phyloP scores from a whole-genome alignment of 441 rosid species.

The Gossypium trilobum region DNA sequence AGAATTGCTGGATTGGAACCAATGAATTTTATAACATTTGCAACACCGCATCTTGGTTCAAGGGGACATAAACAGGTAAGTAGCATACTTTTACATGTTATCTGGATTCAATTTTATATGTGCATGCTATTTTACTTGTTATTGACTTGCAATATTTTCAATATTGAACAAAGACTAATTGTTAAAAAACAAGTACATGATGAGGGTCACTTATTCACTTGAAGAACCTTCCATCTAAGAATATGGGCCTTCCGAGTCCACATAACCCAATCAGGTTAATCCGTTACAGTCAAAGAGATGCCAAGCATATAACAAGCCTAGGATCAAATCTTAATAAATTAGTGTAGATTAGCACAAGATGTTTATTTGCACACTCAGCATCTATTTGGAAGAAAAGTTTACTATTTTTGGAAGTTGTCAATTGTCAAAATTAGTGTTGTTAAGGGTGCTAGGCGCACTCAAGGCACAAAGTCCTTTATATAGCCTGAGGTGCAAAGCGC shows the following conservation, averaged over 20 bases:
- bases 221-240: not conserved
- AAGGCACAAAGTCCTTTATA: too few species aligned
- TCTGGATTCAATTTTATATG: not conserved
- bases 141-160: not conserved
- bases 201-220: not conserved
- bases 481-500: too few species aligned
- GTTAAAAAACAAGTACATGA: not conserved
- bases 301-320: not conserved
- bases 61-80: constrained; percentile 79
- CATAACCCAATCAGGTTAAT: not conserved
- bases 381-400: not conserved
- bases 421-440: not conserved
- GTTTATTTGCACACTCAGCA: not conserved
- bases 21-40: constrained; percentile 82
- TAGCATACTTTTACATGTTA: constrained; percentile 1
- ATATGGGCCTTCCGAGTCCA: not conserved
- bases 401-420: not conserved
- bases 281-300: not conserved
- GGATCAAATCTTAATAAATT: not conserved
- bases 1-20: constrained; percentile 83
- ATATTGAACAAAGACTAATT: not conserved
- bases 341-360: constrained; percentile 1
- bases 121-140: not conserved
- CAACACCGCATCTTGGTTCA: constrained; percentile 95
- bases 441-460: not conserved